phyloP scores from a whole-genome alignment of 192 early-diverging fungal genomes.

The Funneliformis mosseae region DNA sequence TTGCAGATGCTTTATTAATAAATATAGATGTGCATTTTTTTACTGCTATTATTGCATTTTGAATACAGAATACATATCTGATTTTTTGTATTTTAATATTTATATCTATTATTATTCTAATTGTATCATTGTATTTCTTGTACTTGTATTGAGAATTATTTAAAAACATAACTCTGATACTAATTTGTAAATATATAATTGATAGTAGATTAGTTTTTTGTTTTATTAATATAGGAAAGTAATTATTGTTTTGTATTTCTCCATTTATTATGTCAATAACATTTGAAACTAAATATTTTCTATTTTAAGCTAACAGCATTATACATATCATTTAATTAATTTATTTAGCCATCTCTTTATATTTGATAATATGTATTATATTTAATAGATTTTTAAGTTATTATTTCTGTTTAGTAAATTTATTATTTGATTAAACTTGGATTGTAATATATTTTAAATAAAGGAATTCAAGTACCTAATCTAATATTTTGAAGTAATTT shows the following conservation, averaged over 20 bases:
- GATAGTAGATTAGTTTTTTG: not conserved
- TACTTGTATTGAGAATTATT: not conserved
- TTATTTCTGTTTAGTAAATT: too few species aligned
- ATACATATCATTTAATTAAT: not conserved
- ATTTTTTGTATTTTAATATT: not conserved
- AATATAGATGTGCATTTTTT: not conserved
- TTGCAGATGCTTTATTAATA: not conserved
- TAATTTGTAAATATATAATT: not conserved
- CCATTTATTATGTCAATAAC: not conserved
- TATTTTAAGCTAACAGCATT: not conserved
- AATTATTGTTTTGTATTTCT: not conserved
- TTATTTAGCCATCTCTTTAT: too few species aligned
- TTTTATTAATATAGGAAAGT: not conserved
- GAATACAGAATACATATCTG: too few species aligned
- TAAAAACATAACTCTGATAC: not conserved
- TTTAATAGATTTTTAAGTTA: too few species aligned
- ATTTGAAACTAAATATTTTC: not conserved
- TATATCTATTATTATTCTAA: conserved; percentile 11
- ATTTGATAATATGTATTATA: too few species aligned
- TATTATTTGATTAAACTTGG: not conserved
- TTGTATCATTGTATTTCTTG: not conserved
- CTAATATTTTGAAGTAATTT: conserved; percentile 1
- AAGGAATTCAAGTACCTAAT: not conserved
- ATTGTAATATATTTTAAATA: not conserved
- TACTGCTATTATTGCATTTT: too few species aligned